A percentile compares a stretch with the other conserved stretches of the same genome.
phyloP scores from a whole-genome alignment of 768 basidiomycete genomes.

The Termitomyces titanicus region DNA sequence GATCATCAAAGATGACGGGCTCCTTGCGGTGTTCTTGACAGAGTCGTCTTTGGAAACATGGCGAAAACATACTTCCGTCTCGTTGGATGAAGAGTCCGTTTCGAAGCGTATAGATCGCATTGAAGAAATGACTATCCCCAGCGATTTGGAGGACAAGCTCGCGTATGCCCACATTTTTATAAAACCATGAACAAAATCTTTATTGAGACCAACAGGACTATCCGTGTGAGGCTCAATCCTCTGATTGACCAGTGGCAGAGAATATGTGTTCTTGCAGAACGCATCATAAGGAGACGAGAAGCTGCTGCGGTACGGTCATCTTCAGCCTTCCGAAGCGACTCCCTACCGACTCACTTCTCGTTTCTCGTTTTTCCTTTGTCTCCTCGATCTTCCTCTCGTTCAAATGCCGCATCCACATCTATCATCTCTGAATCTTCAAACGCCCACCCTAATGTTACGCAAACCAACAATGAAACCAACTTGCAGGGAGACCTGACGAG shows the following conservation, averaged over 20 bases:
- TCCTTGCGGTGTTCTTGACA: constrained; percentile 76
- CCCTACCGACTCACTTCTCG: constrained; percentile 67
- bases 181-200: background rate
- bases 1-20: constrained; percentile 81
- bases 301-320: constrained; percentile 83
- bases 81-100: constrained; percentile 83
- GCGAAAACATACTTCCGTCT: constrained; percentile 75
- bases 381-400: constrained; percentile 31
- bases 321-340: constrained; percentile 59
- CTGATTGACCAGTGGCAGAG: constrained; percentile 92
- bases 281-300: constrained; percentile 86
- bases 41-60: constrained; percentile 84
- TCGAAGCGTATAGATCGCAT: constrained; percentile 75
- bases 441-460: constrained; percentile 26
- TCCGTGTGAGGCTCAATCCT: constrained; percentile 71
- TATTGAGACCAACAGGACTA: constrained; percentile 41
- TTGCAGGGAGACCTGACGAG: constrained; percentile 80
- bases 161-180: constrained; percentile 38
- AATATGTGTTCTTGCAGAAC: constrained; percentile 82
- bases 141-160: constrained; percentile 89
- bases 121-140: constrained; percentile 91
- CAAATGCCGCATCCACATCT: constrained; percentile 29
- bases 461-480: constrained; percentile 17
- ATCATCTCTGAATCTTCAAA: constrained; percentile 29
- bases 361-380: constrained; percentile 47